Evolutionary conservation across 805 yeast genomes (phyloP).

Genomic region (Saccharomyces mikatae): DNA sequence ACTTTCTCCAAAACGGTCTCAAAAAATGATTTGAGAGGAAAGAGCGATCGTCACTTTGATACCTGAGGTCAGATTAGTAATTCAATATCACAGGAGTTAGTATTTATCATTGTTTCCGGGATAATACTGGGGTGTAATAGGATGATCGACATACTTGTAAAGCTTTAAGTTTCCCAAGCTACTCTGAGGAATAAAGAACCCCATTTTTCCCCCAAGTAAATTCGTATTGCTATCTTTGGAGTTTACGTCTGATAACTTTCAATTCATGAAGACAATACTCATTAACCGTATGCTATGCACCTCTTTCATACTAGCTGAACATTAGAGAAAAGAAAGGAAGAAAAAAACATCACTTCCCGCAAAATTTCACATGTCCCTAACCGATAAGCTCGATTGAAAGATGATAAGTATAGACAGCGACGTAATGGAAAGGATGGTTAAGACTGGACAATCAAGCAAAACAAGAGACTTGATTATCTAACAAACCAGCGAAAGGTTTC

Average conservation of each 20-base stretch:
- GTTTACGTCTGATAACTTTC: not conserved
- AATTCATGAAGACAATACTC: not conserved
- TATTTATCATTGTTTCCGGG: not conserved
- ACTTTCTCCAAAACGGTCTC: slow-evolving; percentile 73
- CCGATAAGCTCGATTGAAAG: not conserved
- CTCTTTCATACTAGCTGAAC: not conserved
- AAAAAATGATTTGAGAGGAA: slow-evolving; percentile 66
- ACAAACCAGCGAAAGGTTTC: not conserved
- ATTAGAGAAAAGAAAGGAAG: not conserved
- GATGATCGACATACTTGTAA: slow-evolving; percentile 36
- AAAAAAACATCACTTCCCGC: not conserved
- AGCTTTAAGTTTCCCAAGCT: slow-evolving; percentile 45
- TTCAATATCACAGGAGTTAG: not conserved
- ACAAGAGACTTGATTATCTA: not conserved
- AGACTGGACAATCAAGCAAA: not conserved
- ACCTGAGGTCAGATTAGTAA: slow-evolving; percentile 31
- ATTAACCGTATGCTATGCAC: not conserved
- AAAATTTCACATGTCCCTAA: not conserved
- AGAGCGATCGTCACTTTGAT: slow-evolving; percentile 77
- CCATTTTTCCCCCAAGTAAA: slow-evolving; percentile 38
- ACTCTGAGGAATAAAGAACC: slow-evolving; percentile 52
- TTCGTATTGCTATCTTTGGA: not conserved
- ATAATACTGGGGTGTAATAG: not conserved
- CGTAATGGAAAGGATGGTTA: not conserved
- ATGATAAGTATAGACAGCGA: not conserved